Evolutionary conservation across 345 rosid species (phyloP).

Genomic region (Ricinus communis): DNA sequence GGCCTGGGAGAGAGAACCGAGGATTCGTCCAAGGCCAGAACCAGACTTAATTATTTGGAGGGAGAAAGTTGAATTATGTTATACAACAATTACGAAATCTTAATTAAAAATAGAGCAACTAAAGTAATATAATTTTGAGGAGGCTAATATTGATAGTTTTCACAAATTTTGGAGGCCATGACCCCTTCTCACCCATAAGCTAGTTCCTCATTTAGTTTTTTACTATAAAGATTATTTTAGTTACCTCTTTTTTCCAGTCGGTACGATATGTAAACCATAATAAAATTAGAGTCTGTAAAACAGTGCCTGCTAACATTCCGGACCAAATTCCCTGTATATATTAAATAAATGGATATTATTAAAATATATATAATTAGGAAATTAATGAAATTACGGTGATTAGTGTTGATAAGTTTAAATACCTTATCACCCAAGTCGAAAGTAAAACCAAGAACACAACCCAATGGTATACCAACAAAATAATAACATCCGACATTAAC

Average conservation of each 20-base stretch:
- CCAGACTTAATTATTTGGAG: no score
- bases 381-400: neutral
- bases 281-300: slow-evolving; percentile 53
- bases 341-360: neutral
- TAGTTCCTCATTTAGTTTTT: no score
- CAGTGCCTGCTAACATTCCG: slow-evolving; percentile 64
- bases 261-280: slow-evolving; percentile 47
- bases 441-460: slow-evolving; percentile 56
- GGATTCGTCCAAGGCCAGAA: no score
- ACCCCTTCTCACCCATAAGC: no score
- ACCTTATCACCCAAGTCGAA: slow-evolving; percentile 62
- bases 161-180: no score
- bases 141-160: no score
- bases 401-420: neutral
- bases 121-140: no score
- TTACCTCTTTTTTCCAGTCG: slow-evolving; percentile 61
- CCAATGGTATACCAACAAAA: slow-evolving; percentile 59
- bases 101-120: no score
- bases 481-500: slow-evolving; percentile 78
- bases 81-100: no score
- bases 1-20: no score
- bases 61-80: no score
- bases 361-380: neutral
- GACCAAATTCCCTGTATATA: slow-evolving; percentile 62
- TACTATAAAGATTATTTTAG: no score